A percentile compares a stretch with the other conserved stretches of the same genome.
Conservation (phyloP, 2,329 filamentous ascomycete genomes). For the Sporothrix pseudoabietina region DNA sequence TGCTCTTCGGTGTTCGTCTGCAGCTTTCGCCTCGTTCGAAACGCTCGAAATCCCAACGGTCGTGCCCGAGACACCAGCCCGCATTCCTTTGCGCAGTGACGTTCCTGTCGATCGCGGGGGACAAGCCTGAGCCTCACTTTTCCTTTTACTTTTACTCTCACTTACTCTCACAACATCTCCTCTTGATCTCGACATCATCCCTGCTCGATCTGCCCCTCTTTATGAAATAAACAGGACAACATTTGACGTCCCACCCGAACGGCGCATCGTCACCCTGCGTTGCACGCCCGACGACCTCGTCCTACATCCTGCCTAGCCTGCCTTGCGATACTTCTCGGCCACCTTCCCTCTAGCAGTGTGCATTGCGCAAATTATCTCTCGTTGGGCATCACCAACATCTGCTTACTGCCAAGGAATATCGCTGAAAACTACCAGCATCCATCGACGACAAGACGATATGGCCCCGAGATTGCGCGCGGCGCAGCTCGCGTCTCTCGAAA, state of each 20-base stretch:
- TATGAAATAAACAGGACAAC: neutral
- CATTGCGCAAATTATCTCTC: neutral
- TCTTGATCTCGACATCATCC: neutral
- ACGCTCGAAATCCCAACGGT: neutral
- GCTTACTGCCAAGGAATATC: too few species aligned
- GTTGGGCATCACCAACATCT: neutral
- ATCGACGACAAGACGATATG: neutral
- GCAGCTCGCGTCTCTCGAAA: neutral
- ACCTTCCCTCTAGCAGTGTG: neutral
- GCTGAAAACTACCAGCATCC: neutral
- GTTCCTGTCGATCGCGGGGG: conserved; percentile 14
- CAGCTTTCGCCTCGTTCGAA: neutral
- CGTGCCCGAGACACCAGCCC: conserved; percentile 16
- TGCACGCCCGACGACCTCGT: conserved; percentile 14
- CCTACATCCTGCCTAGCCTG: neutral
- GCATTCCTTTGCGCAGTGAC: conserved; percentile 17
- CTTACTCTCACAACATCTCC: neutral
- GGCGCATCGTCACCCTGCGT: conserved; percentile 1
- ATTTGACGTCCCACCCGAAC: neutral
- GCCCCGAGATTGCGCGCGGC: conserved; percentile 16
- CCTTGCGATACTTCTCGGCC: neutral
- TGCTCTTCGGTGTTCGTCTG: neutral
- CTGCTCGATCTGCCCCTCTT: neutral
- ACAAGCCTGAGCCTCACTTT: neutral
- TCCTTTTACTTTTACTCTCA: neutral